A percentile compares a stretch with the other conserved stretches of the same genome.
These are phyloP conservation scores for Lachancea quebecensis DNA, from an alignment of 805 yeast genomes.

Conservation along the genomic window DNA sequence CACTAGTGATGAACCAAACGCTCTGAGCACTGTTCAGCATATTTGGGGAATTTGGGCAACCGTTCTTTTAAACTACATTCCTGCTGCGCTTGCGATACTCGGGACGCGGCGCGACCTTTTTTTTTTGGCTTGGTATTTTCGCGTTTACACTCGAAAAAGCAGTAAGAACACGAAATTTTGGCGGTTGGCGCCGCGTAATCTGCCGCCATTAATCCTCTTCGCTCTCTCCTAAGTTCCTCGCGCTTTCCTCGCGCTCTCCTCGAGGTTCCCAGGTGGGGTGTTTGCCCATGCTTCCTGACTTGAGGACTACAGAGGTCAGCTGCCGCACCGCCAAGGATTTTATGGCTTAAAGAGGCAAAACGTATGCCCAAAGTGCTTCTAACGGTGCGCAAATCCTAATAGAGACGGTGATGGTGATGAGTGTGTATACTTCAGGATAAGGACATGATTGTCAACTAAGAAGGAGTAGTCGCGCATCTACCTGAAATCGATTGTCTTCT, in stretches of 20 bases:
- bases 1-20: too few relatives aligned
- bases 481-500: not conserved
- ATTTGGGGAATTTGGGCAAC: not conserved
- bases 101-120: not conserved
- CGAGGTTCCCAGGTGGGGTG: too few relatives aligned
- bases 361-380: too few relatives aligned
- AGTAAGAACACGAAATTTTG: not conserved
- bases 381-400: too few relatives aligned
- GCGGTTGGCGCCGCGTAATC: not conserved
- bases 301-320: too few relatives aligned
- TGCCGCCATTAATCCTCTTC: too few relatives aligned
- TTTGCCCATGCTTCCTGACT: too few relatives aligned
- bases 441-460: not conserved
- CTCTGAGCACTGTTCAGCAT: too few relatives aligned
- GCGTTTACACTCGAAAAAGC: not conserved
- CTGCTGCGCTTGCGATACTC: not conserved
- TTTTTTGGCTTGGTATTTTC: not conserved
- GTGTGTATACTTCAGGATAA: not conserved
- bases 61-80: not conserved
- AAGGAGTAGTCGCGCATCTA: not conserved
- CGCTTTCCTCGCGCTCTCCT: too few relatives aligned
- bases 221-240: too few relatives aligned
- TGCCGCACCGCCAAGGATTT: too few relatives aligned
- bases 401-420: not conserved
- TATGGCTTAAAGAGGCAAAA: too few relatives aligned